These are phyloP conservation scores for Setaria viridis DNA, from an alignment of 202 grass and related monocot species.

Conservation along the genomic window DNA sequence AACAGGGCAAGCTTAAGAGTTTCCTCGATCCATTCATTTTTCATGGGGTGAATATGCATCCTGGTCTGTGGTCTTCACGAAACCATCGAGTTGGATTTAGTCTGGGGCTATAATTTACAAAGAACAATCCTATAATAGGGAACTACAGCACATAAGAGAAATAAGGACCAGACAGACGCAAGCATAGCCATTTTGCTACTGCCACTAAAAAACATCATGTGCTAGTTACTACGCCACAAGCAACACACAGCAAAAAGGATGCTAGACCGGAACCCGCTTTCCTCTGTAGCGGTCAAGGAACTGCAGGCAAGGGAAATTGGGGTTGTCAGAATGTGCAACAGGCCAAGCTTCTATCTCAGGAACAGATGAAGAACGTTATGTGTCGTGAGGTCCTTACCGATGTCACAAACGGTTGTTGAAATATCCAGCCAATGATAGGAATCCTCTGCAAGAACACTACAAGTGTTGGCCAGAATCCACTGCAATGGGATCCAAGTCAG, in stretches of 20 bases:
- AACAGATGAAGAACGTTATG: constrained; percentile 15
- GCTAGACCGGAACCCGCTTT: constrained; percentile 69
- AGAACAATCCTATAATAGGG: constrained; percentile 41
- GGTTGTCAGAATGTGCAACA: constrained; percentile 18
- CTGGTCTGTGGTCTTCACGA: not conserved
- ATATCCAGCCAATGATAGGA: constrained; percentile 92
- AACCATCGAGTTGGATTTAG: not conserved
- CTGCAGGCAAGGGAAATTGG: constrained; percentile 43
- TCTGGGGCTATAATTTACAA: constrained; percentile 47
- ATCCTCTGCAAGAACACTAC: constrained; percentile 92
- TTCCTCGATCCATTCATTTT: constrained; percentile 33
- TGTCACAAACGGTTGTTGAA: constrained; percentile 94
- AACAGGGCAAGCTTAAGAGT: not conserved
- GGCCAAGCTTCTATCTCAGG: constrained; percentile 1
- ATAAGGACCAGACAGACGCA: constrained; percentile 1
- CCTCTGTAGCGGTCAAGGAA: constrained; percentile 72
- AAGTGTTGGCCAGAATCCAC: constrained; percentile 96
- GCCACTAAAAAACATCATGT: constrained; percentile 6
- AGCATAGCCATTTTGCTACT: constrained; percentile 32
- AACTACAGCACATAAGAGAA: constrained; percentile 36
- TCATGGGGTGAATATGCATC: constrained; percentile 11
- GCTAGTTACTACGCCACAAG: constrained; percentile 33
- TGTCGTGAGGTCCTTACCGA: constrained; percentile 58
- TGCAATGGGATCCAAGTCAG: constrained; percentile 58
- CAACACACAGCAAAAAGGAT: not conserved